Conservation (phyloP, 2,329 filamentous ascomycete genomes). For the Dactylonectria estremocensis region DNA sequence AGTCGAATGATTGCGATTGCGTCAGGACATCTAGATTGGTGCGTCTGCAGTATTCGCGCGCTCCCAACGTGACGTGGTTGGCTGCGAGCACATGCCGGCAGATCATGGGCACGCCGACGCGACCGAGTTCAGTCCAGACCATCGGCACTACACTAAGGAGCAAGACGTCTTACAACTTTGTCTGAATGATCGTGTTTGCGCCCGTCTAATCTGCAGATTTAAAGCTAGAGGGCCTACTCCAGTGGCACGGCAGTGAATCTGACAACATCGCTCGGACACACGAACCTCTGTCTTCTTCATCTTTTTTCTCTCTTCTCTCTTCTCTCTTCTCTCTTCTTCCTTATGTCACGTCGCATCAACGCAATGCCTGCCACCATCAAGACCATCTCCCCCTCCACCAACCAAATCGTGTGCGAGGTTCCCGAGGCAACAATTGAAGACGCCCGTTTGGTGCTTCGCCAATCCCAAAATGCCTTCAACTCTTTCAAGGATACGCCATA, state of each 20-base stretch:
- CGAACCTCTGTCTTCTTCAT: too few relatives aligned
- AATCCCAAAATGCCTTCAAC: constrained; percentile 79
- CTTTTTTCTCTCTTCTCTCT: not conserved
- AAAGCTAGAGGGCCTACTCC: too few relatives aligned
- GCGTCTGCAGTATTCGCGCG: not conserved
- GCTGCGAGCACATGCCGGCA: not conserved
- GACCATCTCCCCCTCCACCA: constrained; percentile 92
- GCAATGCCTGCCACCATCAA: constrained; percentile 73
- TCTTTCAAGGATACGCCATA: constrained; percentile 82
- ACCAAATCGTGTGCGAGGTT: constrained; percentile 84
- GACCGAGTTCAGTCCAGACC: not conserved
- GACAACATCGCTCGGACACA: too few relatives aligned
- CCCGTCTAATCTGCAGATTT: too few relatives aligned
- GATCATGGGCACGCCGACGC: not conserved
- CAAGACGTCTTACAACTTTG: too few relatives aligned
- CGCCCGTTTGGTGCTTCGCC: constrained; percentile 74
- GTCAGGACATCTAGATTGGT: not conserved
- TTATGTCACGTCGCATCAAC: constrained; percentile 6
- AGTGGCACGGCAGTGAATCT: too few relatives aligned
- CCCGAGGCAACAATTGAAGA: constrained; percentile 80
- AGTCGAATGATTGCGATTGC: not conserved
- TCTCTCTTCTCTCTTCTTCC: not conserved
- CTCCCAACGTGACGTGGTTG: not conserved
- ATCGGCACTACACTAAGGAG: not conserved
- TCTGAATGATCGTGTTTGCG: too few relatives aligned